Base-by-base conservation (phyloP, 2,329 filamentous ascomycete genomes). In the Taxawa tesnikishii region DNA sequence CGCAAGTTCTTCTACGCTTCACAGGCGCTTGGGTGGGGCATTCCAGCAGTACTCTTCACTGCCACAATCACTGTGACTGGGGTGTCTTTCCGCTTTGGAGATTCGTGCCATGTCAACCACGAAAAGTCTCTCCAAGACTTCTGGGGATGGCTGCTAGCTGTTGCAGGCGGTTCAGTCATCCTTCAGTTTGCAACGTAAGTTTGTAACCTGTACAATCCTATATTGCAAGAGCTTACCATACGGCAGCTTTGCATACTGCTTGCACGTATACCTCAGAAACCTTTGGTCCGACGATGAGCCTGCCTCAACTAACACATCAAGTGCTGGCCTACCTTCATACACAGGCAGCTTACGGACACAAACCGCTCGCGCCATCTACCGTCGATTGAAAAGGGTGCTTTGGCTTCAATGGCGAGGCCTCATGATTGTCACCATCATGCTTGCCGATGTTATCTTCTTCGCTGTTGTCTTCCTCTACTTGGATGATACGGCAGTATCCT, bases 391-490 rank as follows among this genome's bases (percentile, higher is more conserved):
- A 42, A 79, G 85, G 43, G 85, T 96, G 12, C 71, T 98, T 23
- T 75, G 82, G 51, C 72, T 96, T 4, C 90, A 98, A 56, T 98
- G 90, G 90, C 74, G 88, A 45, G 88, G 87, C 27, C 88, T 94
- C 38, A 73, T 76, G 26, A 83, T 96, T 38, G 85, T 94, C 10
- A 65, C 92, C 32, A 79, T 94, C 51, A 93, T 96, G 44, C 72
- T 94, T 36, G 72, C 75, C 38, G 87, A 96, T 52, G 84, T 96
- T 40, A 76, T 94, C 47, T 94, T 94, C 67, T 94, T 96, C 58
- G 79, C 87, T 2, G 67, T 94, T 28, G 71, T 94, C 33, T 96
- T 96, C 51, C 79, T 96, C 29, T 83, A 83, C 51, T 72, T 94
- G 49, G 82, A 93, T 56, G 79, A 79, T 45, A 70, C 80, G 14